These are phyloP conservation scores for Eremothecium cymbalariae DNA, from an alignment of 1,139 yeast species.

Conservation along the genomic window DNA sequence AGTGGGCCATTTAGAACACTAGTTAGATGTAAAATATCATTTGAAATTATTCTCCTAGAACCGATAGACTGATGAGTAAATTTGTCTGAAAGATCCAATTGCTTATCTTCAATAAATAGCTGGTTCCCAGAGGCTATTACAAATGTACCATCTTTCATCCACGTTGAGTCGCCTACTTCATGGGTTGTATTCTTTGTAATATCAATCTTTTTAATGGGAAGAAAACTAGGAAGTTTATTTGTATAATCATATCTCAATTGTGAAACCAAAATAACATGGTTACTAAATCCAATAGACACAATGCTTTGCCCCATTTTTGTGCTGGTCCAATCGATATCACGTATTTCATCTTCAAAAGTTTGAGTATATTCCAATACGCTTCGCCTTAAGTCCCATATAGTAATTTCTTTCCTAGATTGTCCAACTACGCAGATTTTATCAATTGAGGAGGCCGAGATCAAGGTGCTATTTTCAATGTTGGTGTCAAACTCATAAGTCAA, in stretches of 20 bases:
- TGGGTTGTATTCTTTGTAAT: conserved; percentile 67
- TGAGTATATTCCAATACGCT: conserved; percentile 60
- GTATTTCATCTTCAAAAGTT: conserved; percentile 30
- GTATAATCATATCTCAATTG: conserved; percentile 87
- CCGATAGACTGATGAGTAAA: conserved; percentile 42
- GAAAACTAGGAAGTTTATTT: conserved; percentile 66
- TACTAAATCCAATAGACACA: conserved; percentile 66
- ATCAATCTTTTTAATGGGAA: conserved; percentile 65
- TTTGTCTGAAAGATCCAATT: conserved; percentile 48
- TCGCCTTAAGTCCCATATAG: conserved; percentile 70
- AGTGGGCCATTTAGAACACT: conserved; percentile 79
- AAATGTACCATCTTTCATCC: conserved; percentile 72
- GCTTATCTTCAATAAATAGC: conserved; percentile 69
- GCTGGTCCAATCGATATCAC: conserved; percentile 61
- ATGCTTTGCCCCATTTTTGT: conserved; percentile 63
- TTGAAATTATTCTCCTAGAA: conserved; percentile 39
- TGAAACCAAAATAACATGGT: conserved; percentile 59
- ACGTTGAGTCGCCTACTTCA: conserved; percentile 77
- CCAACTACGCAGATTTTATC: conserved; percentile 68
- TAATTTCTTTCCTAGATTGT: conserved; percentile 41
- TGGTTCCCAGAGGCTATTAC: conserved; percentile 89
- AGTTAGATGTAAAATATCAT: conserved; percentile 56
- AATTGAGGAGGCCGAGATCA: conserved; percentile 65
- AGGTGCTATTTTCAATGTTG: conserved; percentile 43
- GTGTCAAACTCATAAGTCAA: conserved; percentile 45